These are phyloP conservation scores for Fomitopsis pulvina DNA, from an alignment of 768 basidiomycete species.

Conservation along the genomic window DNA sequence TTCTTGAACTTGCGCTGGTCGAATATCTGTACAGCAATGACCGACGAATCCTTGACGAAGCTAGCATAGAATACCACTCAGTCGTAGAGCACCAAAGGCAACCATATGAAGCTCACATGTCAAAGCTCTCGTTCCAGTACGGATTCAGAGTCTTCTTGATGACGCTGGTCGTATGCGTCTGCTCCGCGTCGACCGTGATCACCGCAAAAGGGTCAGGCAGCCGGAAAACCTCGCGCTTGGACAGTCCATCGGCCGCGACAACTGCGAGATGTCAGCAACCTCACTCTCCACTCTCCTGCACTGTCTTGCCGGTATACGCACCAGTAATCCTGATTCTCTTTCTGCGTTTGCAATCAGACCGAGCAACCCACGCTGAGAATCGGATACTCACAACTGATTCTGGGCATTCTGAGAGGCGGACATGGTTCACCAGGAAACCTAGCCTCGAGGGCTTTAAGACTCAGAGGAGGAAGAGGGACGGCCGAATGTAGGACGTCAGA, in stretches of 20 bases:
- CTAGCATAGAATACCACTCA: constrained; percentile 37
- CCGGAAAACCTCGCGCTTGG: constrained; percentile 93
- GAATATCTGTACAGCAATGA: constrained; percentile 96
- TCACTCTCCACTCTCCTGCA: neutral
- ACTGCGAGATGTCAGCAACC: constrained; percentile 41
- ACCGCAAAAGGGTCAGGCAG: constrained; percentile 98
- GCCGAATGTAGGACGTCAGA: neutral
- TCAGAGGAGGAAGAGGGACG: neutral
- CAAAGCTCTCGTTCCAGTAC: constrained; percentile 98
- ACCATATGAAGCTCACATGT: constrained; percentile 57
- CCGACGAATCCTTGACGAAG: constrained; percentile 95
- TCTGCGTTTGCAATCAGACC: constrained; percentile 20
- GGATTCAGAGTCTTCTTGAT: constrained; percentile 95
- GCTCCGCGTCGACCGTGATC: constrained; percentile 96
- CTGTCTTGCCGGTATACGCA: constrained; percentile 23
- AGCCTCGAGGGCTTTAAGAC: neutral
- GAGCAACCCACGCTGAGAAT: neutral
- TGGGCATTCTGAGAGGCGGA: constrained; percentile 6
- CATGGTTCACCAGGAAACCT: constrained; percentile 1
- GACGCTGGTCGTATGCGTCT: constrained; percentile 93
- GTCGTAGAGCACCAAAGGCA: neutral
- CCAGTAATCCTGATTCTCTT: constrained; percentile 81
- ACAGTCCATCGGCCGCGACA: constrained; percentile 90
- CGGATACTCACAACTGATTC: constrained; percentile 2
- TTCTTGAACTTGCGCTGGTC: constrained; percentile 99